A percentile compares a stretch with the other conserved stretches of the same genome.
Evolutionary conservation across 352 stramenopile species (phyloP).

Genomic region (Globisporangium solare): DNA sequence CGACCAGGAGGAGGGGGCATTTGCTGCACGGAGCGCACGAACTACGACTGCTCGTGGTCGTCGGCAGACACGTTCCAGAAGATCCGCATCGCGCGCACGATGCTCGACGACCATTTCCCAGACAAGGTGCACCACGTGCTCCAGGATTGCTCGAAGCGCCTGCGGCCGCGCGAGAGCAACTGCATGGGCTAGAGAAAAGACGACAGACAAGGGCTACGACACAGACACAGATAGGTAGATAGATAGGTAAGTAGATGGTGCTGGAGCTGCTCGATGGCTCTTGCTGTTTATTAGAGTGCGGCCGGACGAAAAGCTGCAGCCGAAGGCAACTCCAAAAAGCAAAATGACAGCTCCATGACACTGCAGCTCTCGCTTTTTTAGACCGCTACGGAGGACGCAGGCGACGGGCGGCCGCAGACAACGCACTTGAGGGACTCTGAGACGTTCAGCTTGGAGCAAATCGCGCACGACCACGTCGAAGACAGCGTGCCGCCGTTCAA

Average conservation of each 20-base stretch:
- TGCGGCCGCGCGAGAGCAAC: conserved; percentile 29
- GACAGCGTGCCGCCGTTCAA: too few species aligned
- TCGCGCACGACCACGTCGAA: conserved; percentile 50
- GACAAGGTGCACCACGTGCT: conserved; percentile 87
- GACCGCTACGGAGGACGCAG: too few species aligned
- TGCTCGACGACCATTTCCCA: conserved; percentile 87
- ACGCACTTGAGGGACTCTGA: conserved; percentile 45
- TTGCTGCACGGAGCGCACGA: conserved; percentile 76
- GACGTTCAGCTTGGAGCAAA: conserved; percentile 71
- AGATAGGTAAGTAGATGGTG: background rate
- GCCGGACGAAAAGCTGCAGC: too few species aligned
- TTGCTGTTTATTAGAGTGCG: too few species aligned
- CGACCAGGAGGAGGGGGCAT: conserved; percentile 67
- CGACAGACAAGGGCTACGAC: conserved; percentile 6
- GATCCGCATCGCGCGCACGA: conserved; percentile 78
- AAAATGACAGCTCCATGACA: too few species aligned
- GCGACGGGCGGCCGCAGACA: conserved; percentile 57
- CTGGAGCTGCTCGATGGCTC: background rate
- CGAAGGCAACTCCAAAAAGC: too few species aligned
- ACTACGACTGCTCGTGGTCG: conserved; percentile 79
- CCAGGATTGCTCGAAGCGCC: conserved; percentile 64
- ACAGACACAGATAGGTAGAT: background rate
- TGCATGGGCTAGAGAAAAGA: conserved; percentile 16
- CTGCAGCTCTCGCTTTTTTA: too few species aligned
- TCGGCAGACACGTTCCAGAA: conserved; percentile 52